These are phyloP conservation scores for Brassica carinata DNA, from an alignment of 345 rosid species.

Conservation along the genomic window DNA sequence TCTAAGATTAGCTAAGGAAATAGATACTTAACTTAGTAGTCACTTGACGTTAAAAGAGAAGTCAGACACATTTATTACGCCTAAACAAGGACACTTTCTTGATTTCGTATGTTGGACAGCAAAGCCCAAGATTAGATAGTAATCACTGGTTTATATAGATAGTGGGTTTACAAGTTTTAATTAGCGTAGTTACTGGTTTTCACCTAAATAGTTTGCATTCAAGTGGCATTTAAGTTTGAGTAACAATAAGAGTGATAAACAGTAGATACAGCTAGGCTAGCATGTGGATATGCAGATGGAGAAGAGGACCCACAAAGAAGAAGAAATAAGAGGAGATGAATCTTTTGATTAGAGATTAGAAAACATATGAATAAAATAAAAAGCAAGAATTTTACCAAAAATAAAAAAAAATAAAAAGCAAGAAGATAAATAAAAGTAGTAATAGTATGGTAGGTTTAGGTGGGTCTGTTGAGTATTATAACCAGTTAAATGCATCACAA, in stretches of 20 bases:
- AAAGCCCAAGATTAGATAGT: constrained; percentile 7
- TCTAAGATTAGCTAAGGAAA: constrained; percentile 21
- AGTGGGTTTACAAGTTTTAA: neutral
- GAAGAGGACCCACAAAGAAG: constrained; percentile 21
- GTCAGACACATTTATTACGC: constrained; percentile 28
- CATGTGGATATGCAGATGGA: constrained; percentile 38
- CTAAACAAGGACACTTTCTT: neutral
- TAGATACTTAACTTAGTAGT: constrained; percentile 14
- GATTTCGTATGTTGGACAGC: neutral
- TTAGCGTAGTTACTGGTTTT: constrained; percentile 12
- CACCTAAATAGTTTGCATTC: constrained; percentile 40
- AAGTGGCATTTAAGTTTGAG: constrained; percentile 32
- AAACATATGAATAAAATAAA: neutral
- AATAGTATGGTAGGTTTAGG: constrained; percentile 28
- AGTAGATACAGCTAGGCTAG: constrained; percentile 35
- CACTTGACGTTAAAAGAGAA: constrained; percentile 27
- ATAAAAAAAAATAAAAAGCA: neutral
- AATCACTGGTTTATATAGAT: constrained; percentile 12
- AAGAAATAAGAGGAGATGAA: constrained; percentile 5
- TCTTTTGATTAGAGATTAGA: constrained; percentile 12
- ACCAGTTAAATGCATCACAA: constrained; percentile 21
- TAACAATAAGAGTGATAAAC: constrained; percentile 32
- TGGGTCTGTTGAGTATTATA: constrained; percentile 16
- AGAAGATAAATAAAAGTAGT: constrained; percentile 20
- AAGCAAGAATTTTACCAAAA: neutral